Percentiles rank a stretch among this genome's conserved stretches.
Evolutionary conservation across 306 rosid species (phyloP).

Genomic region (Malus orientalis): DNA sequence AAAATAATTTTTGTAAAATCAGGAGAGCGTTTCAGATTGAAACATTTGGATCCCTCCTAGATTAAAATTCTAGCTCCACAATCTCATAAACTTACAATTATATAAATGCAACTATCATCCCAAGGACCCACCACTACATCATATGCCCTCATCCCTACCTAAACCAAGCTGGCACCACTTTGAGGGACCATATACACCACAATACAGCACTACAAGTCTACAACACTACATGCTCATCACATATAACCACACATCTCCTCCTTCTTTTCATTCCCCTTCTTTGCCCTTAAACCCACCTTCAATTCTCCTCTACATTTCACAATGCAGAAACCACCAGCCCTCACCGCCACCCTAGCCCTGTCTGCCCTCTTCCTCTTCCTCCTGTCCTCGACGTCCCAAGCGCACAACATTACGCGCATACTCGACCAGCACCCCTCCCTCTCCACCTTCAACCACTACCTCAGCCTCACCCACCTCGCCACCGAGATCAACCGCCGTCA

Average conservation of each 20-base stretch:
- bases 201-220: too few relatives aligned
- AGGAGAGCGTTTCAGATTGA: too few relatives aligned
- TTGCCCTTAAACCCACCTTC: background rate
- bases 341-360: conserved; percentile 21
- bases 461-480: conserved; percentile 79
- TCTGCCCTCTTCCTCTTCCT: conserved; percentile 2
- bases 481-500: conserved; percentile 85
- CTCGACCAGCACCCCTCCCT: conserved; percentile 61
- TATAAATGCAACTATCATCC: background rate
- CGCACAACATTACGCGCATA: conserved; percentile 66
- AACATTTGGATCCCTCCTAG: too few relatives aligned
- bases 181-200: background rate
- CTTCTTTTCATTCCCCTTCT: background rate
- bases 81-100: background rate
- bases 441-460: conserved; percentile 91
- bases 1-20: too few relatives aligned
- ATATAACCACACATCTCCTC: conserved; percentile 5
- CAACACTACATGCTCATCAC: background rate
- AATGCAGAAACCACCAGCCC: conserved; percentile 1
- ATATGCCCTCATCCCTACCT: conserved; percentile 5
- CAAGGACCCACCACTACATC: background rate
- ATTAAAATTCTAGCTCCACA: too few relatives aligned
- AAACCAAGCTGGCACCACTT: conserved; percentile 22
- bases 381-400: conserved; percentile 21
- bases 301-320: background rate